A percentile compares a stretch with the other conserved stretches of the same genome.
These are phyloP conservation scores for Nicotiana attenuata DNA, from an alignment of 257 asterid species.

Conservation along the genomic window DNA sequence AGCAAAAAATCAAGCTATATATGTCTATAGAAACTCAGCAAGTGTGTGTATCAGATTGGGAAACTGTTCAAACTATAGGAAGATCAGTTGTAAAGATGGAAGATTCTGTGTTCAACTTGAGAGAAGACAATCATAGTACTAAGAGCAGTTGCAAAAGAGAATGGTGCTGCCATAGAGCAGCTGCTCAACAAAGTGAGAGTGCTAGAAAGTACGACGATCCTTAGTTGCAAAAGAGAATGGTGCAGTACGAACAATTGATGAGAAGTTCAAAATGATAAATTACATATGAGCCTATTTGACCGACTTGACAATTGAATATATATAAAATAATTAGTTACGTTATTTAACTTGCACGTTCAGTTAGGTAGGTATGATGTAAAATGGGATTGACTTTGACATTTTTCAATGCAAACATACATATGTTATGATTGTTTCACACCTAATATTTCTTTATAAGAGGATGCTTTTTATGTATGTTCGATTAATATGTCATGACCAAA, in stretches of 20 bases:
- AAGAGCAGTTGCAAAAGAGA: slow-evolving; percentile 41
- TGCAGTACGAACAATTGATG: background rate
- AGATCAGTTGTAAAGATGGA: slow-evolving; percentile 18
- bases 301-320: too few relatives aligned
- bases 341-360: too few relatives aligned
- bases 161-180: slow-evolving; percentile 37
- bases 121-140: slow-evolving; percentile 26
- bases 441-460: too few relatives aligned
- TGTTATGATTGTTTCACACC: too few relatives aligned
- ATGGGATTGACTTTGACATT: too few relatives aligned
- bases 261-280: background rate
- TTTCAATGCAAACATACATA: too few relatives aligned
- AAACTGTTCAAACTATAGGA: slow-evolving; percentile 8
- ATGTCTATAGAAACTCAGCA: background rate
- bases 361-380: too few relatives aligned
- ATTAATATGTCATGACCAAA: too few relatives aligned
- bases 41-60: slow-evolving; percentile 4
- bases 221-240: slow-evolving; percentile 11
- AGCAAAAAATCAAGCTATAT: slow-evolving; percentile 4
- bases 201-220: slow-evolving; percentile 22
- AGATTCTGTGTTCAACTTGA: slow-evolving; percentile 21
- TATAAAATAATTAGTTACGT: too few relatives aligned
- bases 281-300: too few relatives aligned
- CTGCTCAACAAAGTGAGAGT: slow-evolving; percentile 40
- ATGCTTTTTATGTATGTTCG: too few relatives aligned